These are phyloP conservation scores for Microsporum canis DNA, from an alignment of 2,329 filamentous ascomycete species.

Conservation along the genomic window DNA sequence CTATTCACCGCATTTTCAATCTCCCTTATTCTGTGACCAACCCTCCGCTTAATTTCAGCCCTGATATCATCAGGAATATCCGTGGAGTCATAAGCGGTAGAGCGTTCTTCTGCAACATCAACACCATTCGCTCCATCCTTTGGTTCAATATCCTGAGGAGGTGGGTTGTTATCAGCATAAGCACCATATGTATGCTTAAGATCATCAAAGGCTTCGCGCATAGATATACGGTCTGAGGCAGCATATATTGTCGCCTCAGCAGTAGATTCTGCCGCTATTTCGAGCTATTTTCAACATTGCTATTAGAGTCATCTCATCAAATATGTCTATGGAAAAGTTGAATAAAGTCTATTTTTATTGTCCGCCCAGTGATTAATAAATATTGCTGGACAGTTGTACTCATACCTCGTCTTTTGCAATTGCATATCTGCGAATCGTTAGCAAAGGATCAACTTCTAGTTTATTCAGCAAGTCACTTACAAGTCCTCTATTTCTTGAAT, in stretches of 20 bases:
- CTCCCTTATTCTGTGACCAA: conserved; percentile 38
- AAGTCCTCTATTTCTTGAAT: conserved; percentile 15
- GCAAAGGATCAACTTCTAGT: neutral
- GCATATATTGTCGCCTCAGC: conserved; percentile 37
- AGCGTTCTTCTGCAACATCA: conserved; percentile 14
- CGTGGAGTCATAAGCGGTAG: conserved; percentile 25
- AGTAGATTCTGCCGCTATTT: conserved; percentile 40
- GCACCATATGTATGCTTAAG: conserved; percentile 25
- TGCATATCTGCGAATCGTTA: conserved; percentile 27
- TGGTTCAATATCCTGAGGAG: conserved; percentile 3
- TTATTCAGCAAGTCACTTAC: conserved; percentile 5
- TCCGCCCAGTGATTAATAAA: neutral
- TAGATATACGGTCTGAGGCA: conserved; percentile 35
- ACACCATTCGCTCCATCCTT: conserved; percentile 9
- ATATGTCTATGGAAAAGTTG: neutral
- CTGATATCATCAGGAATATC: conserved; percentile 22
- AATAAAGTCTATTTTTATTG: neutral
- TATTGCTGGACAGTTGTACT: neutral
- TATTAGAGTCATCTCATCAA: neutral
- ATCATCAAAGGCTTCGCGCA: conserved; percentile 36
- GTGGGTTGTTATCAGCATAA: conserved; percentile 20
- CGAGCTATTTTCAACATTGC: conserved; percentile 22
- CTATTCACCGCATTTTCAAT: conserved; percentile 34
- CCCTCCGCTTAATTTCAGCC: conserved; percentile 34
- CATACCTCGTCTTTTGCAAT: conserved; percentile 35